phyloP scores from a whole-genome alignment of 2,329 filamentous ascomycete species.

The Epichloe sp. region DNA sequence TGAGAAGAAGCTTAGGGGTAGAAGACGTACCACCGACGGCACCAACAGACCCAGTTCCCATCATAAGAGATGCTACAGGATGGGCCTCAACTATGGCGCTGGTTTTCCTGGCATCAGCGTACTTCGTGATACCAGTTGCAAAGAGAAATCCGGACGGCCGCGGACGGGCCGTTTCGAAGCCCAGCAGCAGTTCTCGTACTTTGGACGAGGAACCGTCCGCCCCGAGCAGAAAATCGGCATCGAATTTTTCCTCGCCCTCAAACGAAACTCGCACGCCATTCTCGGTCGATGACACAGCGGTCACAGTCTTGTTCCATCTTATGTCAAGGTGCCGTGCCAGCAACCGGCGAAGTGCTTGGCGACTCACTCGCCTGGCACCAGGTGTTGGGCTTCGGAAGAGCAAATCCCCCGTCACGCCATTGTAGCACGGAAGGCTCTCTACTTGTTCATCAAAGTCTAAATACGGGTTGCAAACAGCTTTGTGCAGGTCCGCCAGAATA shows the following conservation, averaged over 20 bases:
- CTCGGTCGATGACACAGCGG: neutral
- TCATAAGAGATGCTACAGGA: constrained; percentile 17
- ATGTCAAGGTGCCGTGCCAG: constrained; percentile 20
- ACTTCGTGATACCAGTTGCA: constrained; percentile 15
- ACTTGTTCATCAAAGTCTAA: constrained; percentile 17
- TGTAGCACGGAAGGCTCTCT: constrained; percentile 20
- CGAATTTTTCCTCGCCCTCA: constrained; percentile 8
- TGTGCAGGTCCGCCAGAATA: constrained; percentile 15
- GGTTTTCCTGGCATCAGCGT: constrained; percentile 14
- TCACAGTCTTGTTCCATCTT: constrained; percentile 16
- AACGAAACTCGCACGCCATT: constrained; percentile 14
- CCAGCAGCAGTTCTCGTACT: constrained; percentile 19
- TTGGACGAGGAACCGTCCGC: constrained; percentile 19
- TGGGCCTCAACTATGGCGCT: constrained; percentile 15
- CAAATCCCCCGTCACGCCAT: constrained; percentile 23
- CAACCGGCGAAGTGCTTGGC: constrained; percentile 19
- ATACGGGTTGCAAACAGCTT: constrained; percentile 22
- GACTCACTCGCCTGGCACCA: constrained; percentile 21
- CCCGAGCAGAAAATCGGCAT: constrained; percentile 15
- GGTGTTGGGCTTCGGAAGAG: constrained; percentile 21
- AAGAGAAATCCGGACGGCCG: constrained; percentile 17
- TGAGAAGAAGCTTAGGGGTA: neutral
- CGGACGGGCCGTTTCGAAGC: constrained; percentile 11
- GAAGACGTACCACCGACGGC: constrained; percentile 17
- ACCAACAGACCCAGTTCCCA: constrained; percentile 16